phyloP scores from a whole-genome alignment of 345 rosid species.

The Psidium guajava region DNA sequence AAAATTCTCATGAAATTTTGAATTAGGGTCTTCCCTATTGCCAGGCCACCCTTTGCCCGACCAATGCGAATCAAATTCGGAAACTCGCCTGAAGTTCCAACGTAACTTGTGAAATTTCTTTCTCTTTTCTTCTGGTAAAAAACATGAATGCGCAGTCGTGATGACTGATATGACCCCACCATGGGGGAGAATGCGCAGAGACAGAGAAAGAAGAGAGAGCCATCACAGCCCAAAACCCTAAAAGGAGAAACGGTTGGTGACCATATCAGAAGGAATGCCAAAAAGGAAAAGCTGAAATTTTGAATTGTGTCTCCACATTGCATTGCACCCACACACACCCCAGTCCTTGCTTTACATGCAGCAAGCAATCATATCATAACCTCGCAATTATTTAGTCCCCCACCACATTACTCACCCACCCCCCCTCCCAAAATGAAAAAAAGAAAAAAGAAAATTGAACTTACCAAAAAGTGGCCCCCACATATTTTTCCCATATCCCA shows the following conservation, averaged over 20 bases:
- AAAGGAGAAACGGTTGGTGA: conserved; percentile 32
- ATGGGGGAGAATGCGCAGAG: conserved; percentile 15
- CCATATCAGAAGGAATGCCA: conserved; percentile 20
- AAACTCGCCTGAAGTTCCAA: not conserved
- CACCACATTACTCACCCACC: conserved; percentile 1
- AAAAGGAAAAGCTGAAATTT: conserved; percentile 42
- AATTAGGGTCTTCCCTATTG: not conserved
- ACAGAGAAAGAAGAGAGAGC: conserved; percentile 14
- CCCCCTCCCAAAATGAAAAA: not conserved
- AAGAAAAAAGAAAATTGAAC: not conserved
- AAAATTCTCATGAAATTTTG: not conserved
- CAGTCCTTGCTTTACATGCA: not conserved
- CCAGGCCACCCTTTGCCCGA: not conserved
- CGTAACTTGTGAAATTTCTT: not conserved
- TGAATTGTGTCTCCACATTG: conserved; percentile 25
- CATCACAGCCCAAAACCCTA: not conserved
- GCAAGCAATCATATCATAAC: conserved; percentile 4
- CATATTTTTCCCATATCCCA: conserved; percentile 33
- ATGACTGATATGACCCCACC: conserved; percentile 25
- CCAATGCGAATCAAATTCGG: not conserved
- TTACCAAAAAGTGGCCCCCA: not conserved
- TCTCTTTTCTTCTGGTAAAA: not conserved
- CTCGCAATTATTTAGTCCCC: conserved; percentile 9
- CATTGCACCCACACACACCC: not conserved
- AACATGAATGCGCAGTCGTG: not conserved